A percentile compares a stretch with the other conserved stretches of the same genome.
Conservation (phyloP, 73 alveolate species). For the Stentor coeruleus region DNA sequence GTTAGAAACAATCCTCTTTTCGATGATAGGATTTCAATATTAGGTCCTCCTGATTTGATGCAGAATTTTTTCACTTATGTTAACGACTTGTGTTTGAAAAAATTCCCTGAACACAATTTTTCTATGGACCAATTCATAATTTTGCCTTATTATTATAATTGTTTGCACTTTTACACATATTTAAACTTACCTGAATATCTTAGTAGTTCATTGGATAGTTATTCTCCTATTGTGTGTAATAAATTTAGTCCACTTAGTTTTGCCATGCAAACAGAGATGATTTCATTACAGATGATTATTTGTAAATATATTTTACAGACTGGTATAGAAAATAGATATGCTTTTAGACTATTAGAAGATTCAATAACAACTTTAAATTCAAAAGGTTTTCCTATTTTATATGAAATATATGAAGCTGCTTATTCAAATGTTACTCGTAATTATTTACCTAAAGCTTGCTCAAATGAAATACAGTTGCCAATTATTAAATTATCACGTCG, state of each 20-base stretch:
- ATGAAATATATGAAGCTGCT: background rate
- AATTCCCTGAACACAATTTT: background rate
- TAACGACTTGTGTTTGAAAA: background rate
- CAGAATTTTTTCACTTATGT: background rate
- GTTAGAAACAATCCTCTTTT: background rate
- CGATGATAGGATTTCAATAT: background rate
- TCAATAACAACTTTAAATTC: background rate
- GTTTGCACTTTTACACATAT: background rate
- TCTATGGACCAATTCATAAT: slow-evolving; percentile 13
- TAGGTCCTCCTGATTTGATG: background rate
- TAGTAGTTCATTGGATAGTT: background rate
- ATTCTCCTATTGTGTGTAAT: background rate
- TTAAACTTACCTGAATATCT: background rate
- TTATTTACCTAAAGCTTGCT: background rate
- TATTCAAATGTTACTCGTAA: background rate
- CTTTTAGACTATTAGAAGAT: background rate
- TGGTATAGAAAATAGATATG: background rate
- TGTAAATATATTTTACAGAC: background rate
- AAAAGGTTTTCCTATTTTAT: background rate
- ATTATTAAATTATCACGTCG: background rate
- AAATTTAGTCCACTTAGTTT: background rate
- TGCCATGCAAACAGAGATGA: background rate
- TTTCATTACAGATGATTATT: background rate
- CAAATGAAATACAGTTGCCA: background rate
- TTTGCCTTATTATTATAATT: background rate